Base-by-base conservation (phyloP, 2,329 filamentous ascomycete genomes). In the Neodidymelliopsis sp. region DNA sequence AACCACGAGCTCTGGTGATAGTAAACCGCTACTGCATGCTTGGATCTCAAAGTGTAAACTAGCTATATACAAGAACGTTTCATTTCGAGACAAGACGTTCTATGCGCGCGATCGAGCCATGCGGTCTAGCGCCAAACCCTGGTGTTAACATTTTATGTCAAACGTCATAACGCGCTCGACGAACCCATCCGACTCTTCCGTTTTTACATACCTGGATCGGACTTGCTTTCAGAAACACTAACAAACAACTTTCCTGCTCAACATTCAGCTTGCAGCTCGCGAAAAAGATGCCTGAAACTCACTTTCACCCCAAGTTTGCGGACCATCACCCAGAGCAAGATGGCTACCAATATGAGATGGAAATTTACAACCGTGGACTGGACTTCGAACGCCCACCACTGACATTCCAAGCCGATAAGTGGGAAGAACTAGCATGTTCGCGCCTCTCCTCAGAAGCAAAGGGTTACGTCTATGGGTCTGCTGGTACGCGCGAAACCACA, bases 391-490 rank as follows among this genome's bases (percentile, higher is more conserved):
- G 61, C 6, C 68, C 71, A 7, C 53, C 59, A 1, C 57, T 73
- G 53, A 69, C 70, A 2, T 73, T 72, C 51, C 62, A 72, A 34
- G 45, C 69, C 23, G 29, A 41, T 20, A 48, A 49, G 22, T 59
- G 56, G 54, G 56, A 57, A 46, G 50, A 57, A 19, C n/a, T 62
- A 34, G 71, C 69, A 11, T 49, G 59, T 15, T 49, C 54, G 7
- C 58, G 58, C 18, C 59, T 73, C 24, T 67, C 64, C 2, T 60
- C 67, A 5, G 62, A 67, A 20, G 59, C 61, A 12, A 63, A 58
- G 37, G 70, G 69, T n/a, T 74, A 74, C 44, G 60, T 71, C 8
- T 58, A 63, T 34, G 70, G 70, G 23, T 65, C 61, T 12, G 70
- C 69, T 4, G 69, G 71, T 2, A 58, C 51, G 2, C 63, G 66